These are phyloP conservation scores for Neltuma alba DNA, from an alignment of 306 rosid species.

Conservation along the genomic window DNA sequence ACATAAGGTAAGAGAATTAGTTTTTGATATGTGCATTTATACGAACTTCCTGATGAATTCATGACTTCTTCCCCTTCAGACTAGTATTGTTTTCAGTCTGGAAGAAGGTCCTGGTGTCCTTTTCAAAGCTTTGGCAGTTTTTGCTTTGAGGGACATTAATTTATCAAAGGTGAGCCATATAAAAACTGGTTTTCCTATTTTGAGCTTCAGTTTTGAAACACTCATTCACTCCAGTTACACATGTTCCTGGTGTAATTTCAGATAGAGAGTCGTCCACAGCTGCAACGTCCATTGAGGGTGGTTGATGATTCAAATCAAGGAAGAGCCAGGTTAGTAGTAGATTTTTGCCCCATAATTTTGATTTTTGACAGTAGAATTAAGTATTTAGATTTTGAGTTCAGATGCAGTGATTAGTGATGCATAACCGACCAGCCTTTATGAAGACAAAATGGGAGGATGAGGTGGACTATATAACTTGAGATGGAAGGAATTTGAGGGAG, in stretches of 20 bases:
- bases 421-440: constrained; percentile 23
- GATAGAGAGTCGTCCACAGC: constrained; percentile 59
- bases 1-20: constrained; percentile 57
- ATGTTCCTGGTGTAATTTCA: constrained; percentile 30
- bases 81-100: constrained; percentile 82
- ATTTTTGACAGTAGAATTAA: constrained; percentile 20
- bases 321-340: constrained; percentile 73
- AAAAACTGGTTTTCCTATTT: constrained; percentile 8
- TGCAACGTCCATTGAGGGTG: constrained; percentile 70
- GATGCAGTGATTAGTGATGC: constrained; percentile 24
- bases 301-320: constrained; percentile 84
- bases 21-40: constrained; percentile 2
- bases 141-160: constrained; percentile 77
- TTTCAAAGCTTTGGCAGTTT: constrained; percentile 89
- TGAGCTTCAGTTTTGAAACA: constrained; percentile 17
- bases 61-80: constrained; percentile 47
- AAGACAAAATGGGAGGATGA: constrained; percentile 11
- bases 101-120: constrained; percentile 93
- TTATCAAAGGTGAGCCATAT: constrained; percentile 64
- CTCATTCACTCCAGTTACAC: constrained; percentile 5
- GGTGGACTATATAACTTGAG: constrained; percentile 18
- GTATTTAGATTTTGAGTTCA: constrained; percentile 10
- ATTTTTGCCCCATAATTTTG: constrained; percentile 10
- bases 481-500: neutral
- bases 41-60: constrained; percentile 28